Conservation (phyloP, 208 protist genomes). For the Acanthamoeba pearcei region DNA sequence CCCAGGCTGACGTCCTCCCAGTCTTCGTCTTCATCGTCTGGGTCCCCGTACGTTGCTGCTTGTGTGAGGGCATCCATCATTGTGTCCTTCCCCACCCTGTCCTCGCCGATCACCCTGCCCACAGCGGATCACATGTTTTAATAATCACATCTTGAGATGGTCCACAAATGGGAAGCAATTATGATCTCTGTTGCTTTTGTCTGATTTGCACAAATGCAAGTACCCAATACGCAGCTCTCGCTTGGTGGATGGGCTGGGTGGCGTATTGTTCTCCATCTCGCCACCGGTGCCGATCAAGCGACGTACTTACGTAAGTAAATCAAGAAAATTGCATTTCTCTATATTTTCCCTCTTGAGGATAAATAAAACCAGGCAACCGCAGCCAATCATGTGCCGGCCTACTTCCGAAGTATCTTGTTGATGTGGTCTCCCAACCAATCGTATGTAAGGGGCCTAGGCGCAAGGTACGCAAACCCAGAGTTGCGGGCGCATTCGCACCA, state of each 20-base stretch:
- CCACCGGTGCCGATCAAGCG: too few relatives aligned
- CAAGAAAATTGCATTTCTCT: too few relatives aligned
- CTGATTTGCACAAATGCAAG: not conserved
- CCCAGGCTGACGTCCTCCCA: conserved; percentile 48
- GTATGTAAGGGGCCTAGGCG: too few relatives aligned
- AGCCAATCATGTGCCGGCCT: too few relatives aligned
- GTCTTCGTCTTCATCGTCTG: conserved; percentile 17
- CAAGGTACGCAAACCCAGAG: too few relatives aligned
- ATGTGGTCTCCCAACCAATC: too few relatives aligned
- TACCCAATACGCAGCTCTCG: not conserved
- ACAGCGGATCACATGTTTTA: not conserved
- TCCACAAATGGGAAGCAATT: not conserved
- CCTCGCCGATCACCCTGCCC: not conserved
- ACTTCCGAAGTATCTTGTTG: too few relatives aligned
- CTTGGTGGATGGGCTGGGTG: not conserved
- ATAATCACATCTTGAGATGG: not conserved
- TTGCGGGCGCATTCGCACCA: too few relatives aligned
- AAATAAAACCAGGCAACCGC: too few relatives aligned
- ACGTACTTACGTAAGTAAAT: too few relatives aligned
- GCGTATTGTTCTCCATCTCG: not conserved
- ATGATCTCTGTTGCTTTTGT: too few relatives aligned
- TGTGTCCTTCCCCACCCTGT: conserved; percentile 23
- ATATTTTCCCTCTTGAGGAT: too few relatives aligned
- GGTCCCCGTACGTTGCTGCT: conserved; percentile 27
- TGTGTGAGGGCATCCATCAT: conserved; percentile 57